These are phyloP conservation scores for Apiospora kogelbergensis DNA, from an alignment of 2,329 filamentous ascomycete species.

Conservation along the genomic window DNA sequence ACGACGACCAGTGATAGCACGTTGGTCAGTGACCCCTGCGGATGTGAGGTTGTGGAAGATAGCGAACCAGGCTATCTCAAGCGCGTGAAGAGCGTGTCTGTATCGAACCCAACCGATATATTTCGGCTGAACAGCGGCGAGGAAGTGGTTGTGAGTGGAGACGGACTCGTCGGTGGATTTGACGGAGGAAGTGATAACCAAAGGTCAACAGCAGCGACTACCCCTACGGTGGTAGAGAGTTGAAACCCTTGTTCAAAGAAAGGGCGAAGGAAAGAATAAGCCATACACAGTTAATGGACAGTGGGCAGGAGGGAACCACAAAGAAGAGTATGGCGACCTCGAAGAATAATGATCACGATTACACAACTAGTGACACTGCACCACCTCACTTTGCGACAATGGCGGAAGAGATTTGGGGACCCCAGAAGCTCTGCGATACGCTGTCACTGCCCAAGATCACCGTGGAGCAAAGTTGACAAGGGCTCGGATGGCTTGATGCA, in stretches of 20 bases:
- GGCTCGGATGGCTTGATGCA: not conserved
- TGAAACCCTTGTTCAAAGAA: not conserved
- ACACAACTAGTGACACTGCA: not conserved
- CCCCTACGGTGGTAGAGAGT: not conserved
- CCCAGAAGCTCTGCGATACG: not conserved
- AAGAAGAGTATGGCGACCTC: not conserved
- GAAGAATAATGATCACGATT: not conserved
- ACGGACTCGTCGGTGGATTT: slow-evolving; percentile 32
- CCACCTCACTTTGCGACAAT: not conserved
- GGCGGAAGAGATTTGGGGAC: not conserved
- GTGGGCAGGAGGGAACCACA: not conserved
- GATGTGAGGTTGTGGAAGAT: not conserved
- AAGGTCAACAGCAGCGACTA: not conserved
- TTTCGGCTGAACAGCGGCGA: slow-evolving; percentile 43
- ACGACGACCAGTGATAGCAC: slow-evolving; percentile 4
- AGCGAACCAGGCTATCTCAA: not conserved
- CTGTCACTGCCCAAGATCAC: not conserved
- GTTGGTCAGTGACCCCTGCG: not conserved
- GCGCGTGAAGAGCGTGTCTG: slow-evolving; percentile 12
- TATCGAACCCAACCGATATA: slow-evolving; percentile 32
- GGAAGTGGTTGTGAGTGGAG: slow-evolving; percentile 41
- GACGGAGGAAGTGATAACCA: not conserved
- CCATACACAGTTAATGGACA: not conserved
- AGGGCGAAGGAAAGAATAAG: not conserved
- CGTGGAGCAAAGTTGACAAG: not conserved